Evolutionary conservation across 352 stramenopile species (phyloP).

Genomic region (Pythium sukuiense): DNA sequence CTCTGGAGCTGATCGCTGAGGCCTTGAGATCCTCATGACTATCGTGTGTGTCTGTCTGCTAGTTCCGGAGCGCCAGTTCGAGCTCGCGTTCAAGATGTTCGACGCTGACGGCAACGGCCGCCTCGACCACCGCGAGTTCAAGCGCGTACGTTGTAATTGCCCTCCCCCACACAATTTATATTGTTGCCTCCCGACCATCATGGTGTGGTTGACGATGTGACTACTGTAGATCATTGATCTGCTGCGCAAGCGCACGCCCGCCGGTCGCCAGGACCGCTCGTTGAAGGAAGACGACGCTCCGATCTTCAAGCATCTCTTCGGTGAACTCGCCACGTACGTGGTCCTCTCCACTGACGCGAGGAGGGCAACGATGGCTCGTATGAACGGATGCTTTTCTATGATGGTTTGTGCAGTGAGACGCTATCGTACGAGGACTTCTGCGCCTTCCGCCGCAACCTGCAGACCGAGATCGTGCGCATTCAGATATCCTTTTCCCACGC

Average conservation of each 20-base stretch:
- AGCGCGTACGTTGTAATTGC: conserved; percentile 43
- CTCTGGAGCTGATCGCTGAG: no score
- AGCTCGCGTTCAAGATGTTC: conserved; percentile 91
- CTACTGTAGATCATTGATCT: conserved; percentile 78
- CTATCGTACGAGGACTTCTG: conserved; percentile 85
- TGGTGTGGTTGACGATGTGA: not conserved
- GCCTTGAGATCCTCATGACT: not conserved
- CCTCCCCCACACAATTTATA: not conserved
- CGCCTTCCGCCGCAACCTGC: conserved; percentile 66
- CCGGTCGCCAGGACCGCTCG: conserved; percentile 77
- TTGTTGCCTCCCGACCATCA: no score
- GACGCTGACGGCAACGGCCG: conserved; percentile 79
- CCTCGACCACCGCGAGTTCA: conserved; percentile 85
- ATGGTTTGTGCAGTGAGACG: conserved; percentile 41
- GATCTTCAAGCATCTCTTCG: conserved; percentile 87
- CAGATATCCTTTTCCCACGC: conserved; percentile 75
- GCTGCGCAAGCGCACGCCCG: conserved; percentile 75
- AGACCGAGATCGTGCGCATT: conserved; percentile 87
- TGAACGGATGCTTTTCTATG: not conserved
- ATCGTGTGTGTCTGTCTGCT: not conserved
- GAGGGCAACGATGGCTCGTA: no score
- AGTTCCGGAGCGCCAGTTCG: conserved; percentile 86
- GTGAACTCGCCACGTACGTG: conserved; percentile 63
- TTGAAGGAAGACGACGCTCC: conserved; percentile 74
- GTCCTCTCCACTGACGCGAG: no score